Base-by-base conservation (phyloP, 2,329 filamentous ascomycete genomes). In the Alternaria brassicae region DNA sequence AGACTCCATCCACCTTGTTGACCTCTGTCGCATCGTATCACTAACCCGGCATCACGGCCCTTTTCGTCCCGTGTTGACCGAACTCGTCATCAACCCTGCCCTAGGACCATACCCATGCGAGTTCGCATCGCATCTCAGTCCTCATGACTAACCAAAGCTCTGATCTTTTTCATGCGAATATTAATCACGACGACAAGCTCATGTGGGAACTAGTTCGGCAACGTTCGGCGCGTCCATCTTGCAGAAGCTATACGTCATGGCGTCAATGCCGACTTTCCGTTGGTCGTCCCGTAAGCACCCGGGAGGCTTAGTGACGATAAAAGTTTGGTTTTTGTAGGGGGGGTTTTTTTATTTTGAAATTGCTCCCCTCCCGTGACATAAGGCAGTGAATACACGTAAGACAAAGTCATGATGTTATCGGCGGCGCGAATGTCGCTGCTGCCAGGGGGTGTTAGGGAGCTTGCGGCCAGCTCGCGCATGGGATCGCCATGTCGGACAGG, bases 171-270 rank as follows among this genome's bases (percentile, higher is more conserved):
- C n/a, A n/a, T n/a, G n/a, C n/a, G n/a, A n/a, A n/a, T n/a, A n/a
- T n/a, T 15, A 36, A 36, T 36, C 32, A 13, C 32, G n/a, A n/a
- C 32, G 32, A 8, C 32, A 25, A 48, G 34, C 44, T 12, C 44
- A 34, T 36, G 44, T 48, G 19, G 44, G 30, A 3, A 19, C 6
- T 50, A 13, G 21, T 25, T 28, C 48, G 48, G 48, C 13, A 48
- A 23, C 19, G 6, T n/a, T 57, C 54, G 39, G 54, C 50, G 51
- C 56, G 63, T 64, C 54, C 61, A 58, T 56, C 36, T 60, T 62
- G 62, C 61, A 64, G 41, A 44, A 39, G 32, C 48, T 9, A 17
- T 68, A 65, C 66, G 68, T 71, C 68, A 68, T 69, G 23, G 45
- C 44, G 44, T 36, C 44, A 25, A 48, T 37, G 39, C 53, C 55